Conservation (phyloP, 768 basidiomycete species). For the Calocybe cyanea region DNA sequence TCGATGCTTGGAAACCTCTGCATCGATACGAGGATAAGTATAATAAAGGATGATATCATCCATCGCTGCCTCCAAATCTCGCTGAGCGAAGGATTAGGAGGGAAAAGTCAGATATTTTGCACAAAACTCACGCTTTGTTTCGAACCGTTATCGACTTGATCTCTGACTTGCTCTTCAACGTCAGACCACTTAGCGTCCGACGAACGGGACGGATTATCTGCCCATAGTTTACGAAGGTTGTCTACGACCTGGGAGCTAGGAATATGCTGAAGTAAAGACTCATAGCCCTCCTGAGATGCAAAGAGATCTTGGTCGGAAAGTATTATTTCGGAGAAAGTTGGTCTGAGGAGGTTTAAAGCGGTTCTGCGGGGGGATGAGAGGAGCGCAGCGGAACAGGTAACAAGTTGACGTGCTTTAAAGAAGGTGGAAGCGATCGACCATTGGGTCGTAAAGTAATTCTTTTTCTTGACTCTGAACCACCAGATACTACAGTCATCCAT, state of each 20-base stretch:
- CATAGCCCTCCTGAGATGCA: slow-evolving; percentile 61
- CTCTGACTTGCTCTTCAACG: slow-evolving; percentile 40
- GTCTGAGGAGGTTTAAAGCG: slow-evolving; percentile 47
- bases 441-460: slow-evolving; percentile 68
- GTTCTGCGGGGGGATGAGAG: slow-evolving; percentile 25
- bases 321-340: slow-evolving; percentile 62
- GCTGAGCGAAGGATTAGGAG: slow-evolving; percentile 19
- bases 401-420: slow-evolving; percentile 52
- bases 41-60: slow-evolving; percentile 92
- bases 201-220: slow-evolving; percentile 40
- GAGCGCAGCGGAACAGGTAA: background rate
- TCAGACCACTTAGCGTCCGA: slow-evolving; percentile 78
- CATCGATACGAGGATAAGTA: slow-evolving; percentile 94
- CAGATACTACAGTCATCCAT: slow-evolving; percentile 80
- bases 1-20: slow-evolving; percentile 94
- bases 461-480: slow-evolving; percentile 77
- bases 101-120: slow-evolving; percentile 2
- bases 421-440: slow-evolving; percentile 59
- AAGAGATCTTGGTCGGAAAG: slow-evolving; percentile 87
- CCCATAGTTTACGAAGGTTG: slow-evolving; percentile 58
- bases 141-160: slow-evolving; percentile 25
- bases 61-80: slow-evolving; percentile 44
- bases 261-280: slow-evolving; percentile 68
- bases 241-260: slow-evolving; percentile 55
- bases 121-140: slow-evolving; percentile 28